Conservation (phyloP, 208 protist genomes). For the Trypanosoma grayi region DNA sequence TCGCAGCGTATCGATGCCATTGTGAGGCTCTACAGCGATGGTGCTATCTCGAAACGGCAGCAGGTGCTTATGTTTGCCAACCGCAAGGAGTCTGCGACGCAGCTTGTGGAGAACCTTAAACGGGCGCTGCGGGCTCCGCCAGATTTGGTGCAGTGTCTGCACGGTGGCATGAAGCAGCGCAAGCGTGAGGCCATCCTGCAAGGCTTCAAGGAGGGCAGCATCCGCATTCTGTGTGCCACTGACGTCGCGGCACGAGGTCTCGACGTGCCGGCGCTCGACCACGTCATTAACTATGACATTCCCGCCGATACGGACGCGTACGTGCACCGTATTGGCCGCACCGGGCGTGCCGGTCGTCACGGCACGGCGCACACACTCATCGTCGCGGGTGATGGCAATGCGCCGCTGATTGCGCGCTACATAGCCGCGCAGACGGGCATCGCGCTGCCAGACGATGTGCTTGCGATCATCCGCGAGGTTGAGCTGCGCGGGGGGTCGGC, state of each 20-base stretch:
- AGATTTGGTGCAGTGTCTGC: conserved; percentile 78
- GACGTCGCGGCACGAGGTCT: conserved; percentile 94
- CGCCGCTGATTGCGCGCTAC: conserved; percentile 52
- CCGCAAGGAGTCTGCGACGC: conserved; percentile 58
- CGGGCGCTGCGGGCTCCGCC: conserved; percentile 46
- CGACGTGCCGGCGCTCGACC: conserved; percentile 92
- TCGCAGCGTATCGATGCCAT: conserved; percentile 47
- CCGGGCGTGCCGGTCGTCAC: conserved; percentile 93
- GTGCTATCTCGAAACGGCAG: conserved; percentile 61
- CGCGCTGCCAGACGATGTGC: conserved; percentile 15
- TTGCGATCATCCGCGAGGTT: conserved; percentile 14
- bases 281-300: conserved; percentile 97
- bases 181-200: conserved; percentile 59
- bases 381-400: conserved; percentile 48
- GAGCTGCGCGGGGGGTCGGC: conserved; percentile 10
- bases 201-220: conserved; percentile 72
- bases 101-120: conserved; percentile 43
- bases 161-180: conserved; percentile 86
- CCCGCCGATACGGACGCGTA: conserved; percentile 96
- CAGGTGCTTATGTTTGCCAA: conserved; percentile 82
- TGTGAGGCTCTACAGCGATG: conserved; percentile 61
- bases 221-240: conserved; percentile 94
- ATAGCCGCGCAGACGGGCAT: conserved; percentile 41
- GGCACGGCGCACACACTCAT: conserved; percentile 95
- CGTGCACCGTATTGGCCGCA: conserved; percentile 97